Percentiles rank a stretch among this genome's conserved stretches.
Evolutionary conservation across 2,329 filamentous ascomycete species (phyloP).

Genomic region (Elsinoe necatrix): DNA sequence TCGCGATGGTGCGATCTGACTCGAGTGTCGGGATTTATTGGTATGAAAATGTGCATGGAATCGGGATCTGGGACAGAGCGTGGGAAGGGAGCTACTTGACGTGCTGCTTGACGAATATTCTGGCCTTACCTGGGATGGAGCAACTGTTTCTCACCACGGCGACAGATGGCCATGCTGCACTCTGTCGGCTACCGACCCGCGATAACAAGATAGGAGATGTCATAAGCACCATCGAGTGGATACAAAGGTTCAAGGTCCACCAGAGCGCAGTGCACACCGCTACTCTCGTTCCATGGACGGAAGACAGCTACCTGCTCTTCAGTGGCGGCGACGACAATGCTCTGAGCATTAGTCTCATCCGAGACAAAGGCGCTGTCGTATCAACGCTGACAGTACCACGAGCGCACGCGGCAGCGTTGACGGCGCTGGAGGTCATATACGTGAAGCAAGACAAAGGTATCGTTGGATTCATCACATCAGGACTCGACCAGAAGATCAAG

Average conservation of each 20-base stretch:
- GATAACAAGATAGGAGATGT: not conserved
- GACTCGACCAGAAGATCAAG: slow-evolving; percentile 43
- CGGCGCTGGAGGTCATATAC: slow-evolving; percentile 40
- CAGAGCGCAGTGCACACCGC: slow-evolving; percentile 69
- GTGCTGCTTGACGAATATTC: slow-evolving; percentile 61
- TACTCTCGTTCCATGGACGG: slow-evolving; percentile 27
- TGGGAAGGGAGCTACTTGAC: slow-evolving; percentile 38
- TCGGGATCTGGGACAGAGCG: slow-evolving; percentile 29
- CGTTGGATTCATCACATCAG: slow-evolving; percentile 24
- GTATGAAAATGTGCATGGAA: slow-evolving; percentile 21
- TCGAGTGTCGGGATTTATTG: slow-evolving; percentile 13
- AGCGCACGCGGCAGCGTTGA: slow-evolving; percentile 66
- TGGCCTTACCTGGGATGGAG: slow-evolving; percentile 26
- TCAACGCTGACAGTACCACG: slow-evolving; percentile 40
- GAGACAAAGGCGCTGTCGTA: not conserved
- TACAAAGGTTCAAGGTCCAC: slow-evolving; percentile 49
- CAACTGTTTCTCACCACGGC: slow-evolving; percentile 32
- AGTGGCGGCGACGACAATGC: slow-evolving; percentile 88
- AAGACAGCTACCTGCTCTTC: slow-evolving; percentile 45
- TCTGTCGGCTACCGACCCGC: slow-evolving; percentile 41
- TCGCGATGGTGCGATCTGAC: slow-evolving; percentile 5
- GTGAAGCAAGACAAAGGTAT: slow-evolving; percentile 10
- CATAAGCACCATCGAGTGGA: slow-evolving; percentile 27
- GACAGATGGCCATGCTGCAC: slow-evolving; percentile 68
- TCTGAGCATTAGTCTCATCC: slow-evolving; percentile 47